Evolutionary conservation across 148 eudicot genomes (phyloP), one percentile per base, ranked within the genome.

Genomic region (Bassia scoparia): DNA sequence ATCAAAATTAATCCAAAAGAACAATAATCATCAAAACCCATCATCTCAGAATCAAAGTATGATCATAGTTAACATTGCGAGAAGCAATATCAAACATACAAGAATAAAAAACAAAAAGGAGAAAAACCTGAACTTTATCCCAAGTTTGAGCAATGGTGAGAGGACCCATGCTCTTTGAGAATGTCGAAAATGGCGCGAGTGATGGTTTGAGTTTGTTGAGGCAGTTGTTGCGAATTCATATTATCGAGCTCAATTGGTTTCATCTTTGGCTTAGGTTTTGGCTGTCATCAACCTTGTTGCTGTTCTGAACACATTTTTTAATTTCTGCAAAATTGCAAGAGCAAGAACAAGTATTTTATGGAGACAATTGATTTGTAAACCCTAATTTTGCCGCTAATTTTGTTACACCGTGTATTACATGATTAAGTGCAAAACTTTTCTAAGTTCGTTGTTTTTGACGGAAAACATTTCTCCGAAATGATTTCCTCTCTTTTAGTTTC

Each of bases 101-200:
- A 21, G 3, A 38, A 62, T 37, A 53, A 0, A 20, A 54, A 18
- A 49, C 27, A 61, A 64, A 49, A 50, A 30, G 31, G 71, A 52
- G 4, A 59, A 43, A 21, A 56, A 93, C 98, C 92, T 93, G 82
- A 38, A 93, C 84, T 27, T 84, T 88, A 4, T 86, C 87, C 97
- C 98, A 93, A 29, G 95, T 87, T 54, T 93, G 90, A 9, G 90
- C 87, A 20, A 93, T 76, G 72, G 90, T 81, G 68, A 93, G 90
- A 68, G 97, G 98, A 31, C 97, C n/a, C 98, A 61, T 93, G 97
- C 44, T 93, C 95, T 85, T 88, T 93, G 49, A 93, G 70, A 60
- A 90, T 83, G 49, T 90, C 93, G 49, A 93, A 93, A 56, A 93
- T 84, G 18, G 76, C 82, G 48, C 97, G 84, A 4, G 95, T 93